Base-by-base conservation (phyloP, 352 stramenopile species). In the Pythium biforme region DNA sequence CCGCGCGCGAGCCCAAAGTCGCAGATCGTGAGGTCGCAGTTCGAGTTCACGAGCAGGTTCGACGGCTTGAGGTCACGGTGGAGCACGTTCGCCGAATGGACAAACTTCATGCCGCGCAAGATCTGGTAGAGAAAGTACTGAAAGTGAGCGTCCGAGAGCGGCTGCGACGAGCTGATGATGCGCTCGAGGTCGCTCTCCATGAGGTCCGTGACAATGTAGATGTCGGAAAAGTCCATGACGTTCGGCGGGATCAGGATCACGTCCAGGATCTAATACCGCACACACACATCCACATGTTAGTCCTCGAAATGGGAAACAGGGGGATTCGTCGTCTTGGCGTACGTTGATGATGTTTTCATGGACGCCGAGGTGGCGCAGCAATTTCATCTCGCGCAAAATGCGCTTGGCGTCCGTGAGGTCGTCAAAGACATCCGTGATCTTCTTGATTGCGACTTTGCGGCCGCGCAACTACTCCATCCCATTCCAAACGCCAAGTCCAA, bases 1-100 rank as follows among this genome's bases (percentile, higher is more conserved):
- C 86, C 86, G 57, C 86, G 86, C 29, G 90, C 90, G 23, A 97
- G 74, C 5, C 90, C 90, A 68, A 97, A 97, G 68, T 97, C 89
- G 60, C 90, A 97, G 47, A 97, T 76, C 74, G 96, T 97, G 55
- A 97, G 76, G 65, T 96, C 86, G 60, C 90, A 97, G 64, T 97
- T 95, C 29, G 86, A 94, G 68, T 97, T 98, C 55, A 99, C 89
- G 34, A 99, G 78, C 55, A 99, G 55, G 71, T 99, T 99, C 12
- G 95, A 98, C 25, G 96, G 97, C 74, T 99, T 99, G n/a, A 99
- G 87, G 68, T 99, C 97, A 37, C 97, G 81, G 69, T 99, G 96
- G 41, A 98, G 85, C 49, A 99, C 86, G 54, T 97, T 97, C n/a
- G 90, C 82, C 53, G 85, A 94, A 72, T 98, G 91, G 64, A 99